Percentiles rank a stretch among this genome's conserved stretches.
Evolutionary conservation across 345 rosid species (phyloP).

Genomic region (Populus simonii): DNA sequence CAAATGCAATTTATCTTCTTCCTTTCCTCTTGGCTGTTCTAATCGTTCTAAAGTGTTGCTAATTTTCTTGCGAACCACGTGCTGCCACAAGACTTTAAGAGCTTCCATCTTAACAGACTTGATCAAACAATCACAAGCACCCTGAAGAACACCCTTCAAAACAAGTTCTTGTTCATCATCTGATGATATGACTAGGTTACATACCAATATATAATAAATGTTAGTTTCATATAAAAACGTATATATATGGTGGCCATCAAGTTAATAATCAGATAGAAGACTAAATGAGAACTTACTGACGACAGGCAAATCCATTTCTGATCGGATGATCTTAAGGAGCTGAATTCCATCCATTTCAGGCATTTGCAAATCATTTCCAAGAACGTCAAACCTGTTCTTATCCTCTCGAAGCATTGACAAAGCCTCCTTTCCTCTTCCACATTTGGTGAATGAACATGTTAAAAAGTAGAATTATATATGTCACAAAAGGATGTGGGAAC

Average conservation of each 20-base stretch:
- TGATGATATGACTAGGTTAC: conserved; percentile 24
- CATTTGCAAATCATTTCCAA: conserved; percentile 28
- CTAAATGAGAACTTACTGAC: conserved; percentile 24
- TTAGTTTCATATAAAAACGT: neutral
- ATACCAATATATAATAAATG: neutral
- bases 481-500: too few species aligned
- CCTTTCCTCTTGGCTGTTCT: neutral
- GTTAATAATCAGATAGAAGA: neutral
- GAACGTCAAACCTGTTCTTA: conserved; percentile 27
- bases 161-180: conserved; percentile 22
- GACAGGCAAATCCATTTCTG: conserved; percentile 26
- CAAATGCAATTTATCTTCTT: neutral
- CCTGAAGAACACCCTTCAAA: conserved; percentile 17
- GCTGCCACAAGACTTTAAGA: conserved; percentile 30
- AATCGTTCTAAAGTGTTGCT: neutral
- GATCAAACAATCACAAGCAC: conserved; percentile 36
- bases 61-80: conserved; percentile 26
- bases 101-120: conserved; percentile 29
- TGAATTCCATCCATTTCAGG: conserved; percentile 36
- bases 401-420: conserved; percentile 26
- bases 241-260: neutral
- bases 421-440: conserved; percentile 21
- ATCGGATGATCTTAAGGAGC: conserved; percentile 19
- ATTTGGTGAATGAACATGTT: conserved; percentile 23
- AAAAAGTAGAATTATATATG: neutral